Percentiles rank a stretch among this genome's conserved stretches.
phyloP scores from a whole-genome alignment of 2,329 filamentous ascomycete species.

The Scortechinia acanthostroma region DNA sequence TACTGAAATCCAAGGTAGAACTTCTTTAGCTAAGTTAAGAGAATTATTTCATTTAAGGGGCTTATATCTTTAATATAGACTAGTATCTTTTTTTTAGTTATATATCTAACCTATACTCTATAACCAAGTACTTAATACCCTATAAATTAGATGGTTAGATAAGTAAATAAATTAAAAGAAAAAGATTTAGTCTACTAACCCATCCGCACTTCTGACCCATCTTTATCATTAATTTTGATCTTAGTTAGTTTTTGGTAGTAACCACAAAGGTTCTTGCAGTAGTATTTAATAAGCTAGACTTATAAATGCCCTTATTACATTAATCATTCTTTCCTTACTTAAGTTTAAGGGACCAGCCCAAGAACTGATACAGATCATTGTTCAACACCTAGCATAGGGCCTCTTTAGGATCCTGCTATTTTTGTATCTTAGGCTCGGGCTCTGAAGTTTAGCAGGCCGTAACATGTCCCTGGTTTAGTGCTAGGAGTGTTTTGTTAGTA shows the following conservation, averaged over 20 bases:
- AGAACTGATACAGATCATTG: slow-evolving; percentile 9
- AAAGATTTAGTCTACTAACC: background rate
- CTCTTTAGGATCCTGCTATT: background rate
- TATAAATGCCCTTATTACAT: slow-evolving; percentile 5
- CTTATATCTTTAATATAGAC: slow-evolving; percentile 2
- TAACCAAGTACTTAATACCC: background rate
- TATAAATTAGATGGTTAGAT: background rate
- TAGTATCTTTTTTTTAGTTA: background rate
- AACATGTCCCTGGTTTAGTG: no score
- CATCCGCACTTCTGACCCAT: slow-evolving; percentile 1
- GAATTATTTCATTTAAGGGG: slow-evolving; percentile 1
- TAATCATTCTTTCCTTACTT: slow-evolving; percentile 3
- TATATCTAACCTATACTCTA: background rate
- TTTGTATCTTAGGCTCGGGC: background rate
- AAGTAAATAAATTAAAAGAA: background rate
- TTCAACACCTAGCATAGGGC: background rate
- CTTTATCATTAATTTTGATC: background rate
- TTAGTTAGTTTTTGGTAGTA: slow-evolving; percentile 1
- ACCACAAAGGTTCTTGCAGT: slow-evolving; percentile 4
- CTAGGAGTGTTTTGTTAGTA: no score
- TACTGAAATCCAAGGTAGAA: slow-evolving; percentile 9
- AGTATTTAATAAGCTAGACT: slow-evolving; percentile 8
- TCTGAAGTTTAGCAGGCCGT: no score
- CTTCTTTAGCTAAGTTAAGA: slow-evolving; percentile 8
- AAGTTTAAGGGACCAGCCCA: slow-evolving; percentile 22